These are phyloP conservation scores for Lyophyllum shimeji DNA, from an alignment of 768 basidiomycete species.

Conservation along the genomic window DNA sequence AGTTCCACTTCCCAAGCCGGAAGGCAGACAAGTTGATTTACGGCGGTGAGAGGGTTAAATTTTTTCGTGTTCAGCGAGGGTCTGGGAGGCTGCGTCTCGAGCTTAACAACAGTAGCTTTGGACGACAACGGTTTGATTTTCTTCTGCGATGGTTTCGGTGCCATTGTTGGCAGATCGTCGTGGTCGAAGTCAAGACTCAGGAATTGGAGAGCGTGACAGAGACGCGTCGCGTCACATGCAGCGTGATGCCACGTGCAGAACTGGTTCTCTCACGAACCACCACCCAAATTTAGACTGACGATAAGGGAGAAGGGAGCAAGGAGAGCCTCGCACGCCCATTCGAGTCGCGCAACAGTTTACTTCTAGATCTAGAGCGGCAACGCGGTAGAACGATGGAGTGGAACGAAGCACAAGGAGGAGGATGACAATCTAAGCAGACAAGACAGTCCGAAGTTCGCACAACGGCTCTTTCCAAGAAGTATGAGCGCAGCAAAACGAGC, in stretches of 20 bases:
- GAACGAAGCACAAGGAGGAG: neutral
- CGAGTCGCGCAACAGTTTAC: no score
- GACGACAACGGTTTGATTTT: constrained; percentile 13
- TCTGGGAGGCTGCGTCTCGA: constrained; percentile 9
- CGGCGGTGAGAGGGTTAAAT: constrained; percentile 25
- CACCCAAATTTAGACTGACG: no score
- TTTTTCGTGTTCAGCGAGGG: constrained; percentile 11
- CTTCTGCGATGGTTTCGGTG: constrained; percentile 8
- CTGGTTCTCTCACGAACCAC: no score
- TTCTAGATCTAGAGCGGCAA: no score
- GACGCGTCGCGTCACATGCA: neutral
- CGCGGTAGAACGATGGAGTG: no score
- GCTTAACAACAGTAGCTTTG: constrained; percentile 11
- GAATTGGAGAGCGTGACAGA: neutral
- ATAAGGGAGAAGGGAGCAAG: no score
- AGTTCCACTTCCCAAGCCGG: neutral
- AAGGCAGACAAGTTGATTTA: constrained; percentile 3
- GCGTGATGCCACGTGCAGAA: neutral
- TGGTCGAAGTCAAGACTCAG: neutral
- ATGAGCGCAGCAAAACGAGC: neutral
- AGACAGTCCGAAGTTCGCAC: neutral
- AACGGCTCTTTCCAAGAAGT: neutral
- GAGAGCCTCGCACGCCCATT: no score
- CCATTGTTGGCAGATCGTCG: neutral
- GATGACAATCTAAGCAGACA: neutral